These are phyloP conservation scores for Ganoderma resinaceum DNA, from an alignment of 1,284 basidiomycete species.

Conservation along the genomic window DNA sequence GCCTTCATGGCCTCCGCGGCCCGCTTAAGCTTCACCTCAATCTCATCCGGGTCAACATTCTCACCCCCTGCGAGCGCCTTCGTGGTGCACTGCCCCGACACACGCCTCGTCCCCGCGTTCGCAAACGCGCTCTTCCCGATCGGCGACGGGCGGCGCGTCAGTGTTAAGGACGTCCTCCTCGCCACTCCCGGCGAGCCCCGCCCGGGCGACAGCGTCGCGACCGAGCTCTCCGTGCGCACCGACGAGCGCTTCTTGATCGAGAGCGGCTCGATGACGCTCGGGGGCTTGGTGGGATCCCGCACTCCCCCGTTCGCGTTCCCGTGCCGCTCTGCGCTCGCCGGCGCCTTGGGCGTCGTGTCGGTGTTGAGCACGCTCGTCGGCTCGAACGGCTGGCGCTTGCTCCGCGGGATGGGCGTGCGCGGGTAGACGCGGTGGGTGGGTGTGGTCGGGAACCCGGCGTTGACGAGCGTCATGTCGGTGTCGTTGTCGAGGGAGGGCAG, in stretches of 20 bases:
- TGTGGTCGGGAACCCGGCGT: slow-evolving; percentile 38
- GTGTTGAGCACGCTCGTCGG: slow-evolving; percentile 48
- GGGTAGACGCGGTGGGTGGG: slow-evolving; percentile 35
- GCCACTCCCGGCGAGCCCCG: slow-evolving; percentile 49
- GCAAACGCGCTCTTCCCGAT: slow-evolving; percentile 32
- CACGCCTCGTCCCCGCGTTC: slow-evolving; percentile 48
- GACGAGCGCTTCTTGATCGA: slow-evolving; percentile 84
- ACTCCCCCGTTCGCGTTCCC: slow-evolving; percentile 8
- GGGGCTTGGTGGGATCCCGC: slow-evolving; percentile 21
- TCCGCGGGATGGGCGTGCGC: slow-evolving; percentile 64
- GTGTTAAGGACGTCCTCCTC: slow-evolving; percentile 45
- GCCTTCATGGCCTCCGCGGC: slow-evolving; percentile 65
- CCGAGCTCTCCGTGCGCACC: slow-evolving; percentile 45
- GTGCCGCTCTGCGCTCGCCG: slow-evolving; percentile 30
- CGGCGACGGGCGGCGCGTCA: slow-evolving; percentile 32
- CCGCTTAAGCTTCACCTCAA: slow-evolving; percentile 44
- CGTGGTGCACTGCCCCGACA: slow-evolving; percentile 54
- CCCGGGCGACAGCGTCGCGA: slow-evolving; percentile 8
- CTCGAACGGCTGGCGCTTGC: slow-evolving; percentile 69
- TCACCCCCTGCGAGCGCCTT: slow-evolving; percentile 23
- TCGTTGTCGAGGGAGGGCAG: slow-evolving; percentile 54
- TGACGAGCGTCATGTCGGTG: slow-evolving; percentile 47
- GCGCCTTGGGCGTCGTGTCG: slow-evolving; percentile 55
- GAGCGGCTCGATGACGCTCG: slow-evolving; percentile 62
- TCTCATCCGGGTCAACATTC: slow-evolving; percentile 44